These are phyloP conservation scores for Hymenoscyphus scutula DNA, from an alignment of 2,329 filamentous ascomycete species.

Conservation along the genomic window DNA sequence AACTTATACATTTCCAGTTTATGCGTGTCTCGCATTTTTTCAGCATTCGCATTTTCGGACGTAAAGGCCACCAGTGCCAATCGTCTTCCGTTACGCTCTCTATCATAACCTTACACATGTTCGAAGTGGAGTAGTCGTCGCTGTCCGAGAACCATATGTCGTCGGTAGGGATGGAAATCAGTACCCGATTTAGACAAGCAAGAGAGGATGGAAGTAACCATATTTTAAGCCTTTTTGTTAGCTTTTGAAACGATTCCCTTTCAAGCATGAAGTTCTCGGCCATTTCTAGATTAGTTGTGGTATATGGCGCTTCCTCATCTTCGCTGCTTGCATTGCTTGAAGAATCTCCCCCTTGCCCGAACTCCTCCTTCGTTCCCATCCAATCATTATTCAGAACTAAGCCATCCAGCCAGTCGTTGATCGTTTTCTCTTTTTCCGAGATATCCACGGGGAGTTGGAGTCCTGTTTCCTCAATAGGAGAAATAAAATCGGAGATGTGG, in stretches of 20 bases:
- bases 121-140: background rate
- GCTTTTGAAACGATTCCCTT: background rate
- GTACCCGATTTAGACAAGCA: background rate
- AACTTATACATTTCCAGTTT: background rate
- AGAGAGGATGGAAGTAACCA: background rate
- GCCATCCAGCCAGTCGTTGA: too few species aligned
- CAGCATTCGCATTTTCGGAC: background rate
- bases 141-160: background rate
- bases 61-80: background rate
- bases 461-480: background rate
- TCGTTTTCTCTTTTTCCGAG: background rate
- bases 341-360: background rate
- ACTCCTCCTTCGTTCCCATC: background rate
- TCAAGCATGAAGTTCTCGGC: background rate
- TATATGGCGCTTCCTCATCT: background rate
- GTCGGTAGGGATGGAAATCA: background rate
- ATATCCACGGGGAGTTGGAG: background rate
- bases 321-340: background rate
- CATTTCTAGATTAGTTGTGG: background rate
- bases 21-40: background rate
- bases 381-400: background rate
- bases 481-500: background rate
- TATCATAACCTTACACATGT: background rate
- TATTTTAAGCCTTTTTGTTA: background rate
- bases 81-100: background rate